These are phyloP conservation scores for Asterophora parasitica DNA, from an alignment of 768 basidiomycete species.

Conservation along the genomic window DNA sequence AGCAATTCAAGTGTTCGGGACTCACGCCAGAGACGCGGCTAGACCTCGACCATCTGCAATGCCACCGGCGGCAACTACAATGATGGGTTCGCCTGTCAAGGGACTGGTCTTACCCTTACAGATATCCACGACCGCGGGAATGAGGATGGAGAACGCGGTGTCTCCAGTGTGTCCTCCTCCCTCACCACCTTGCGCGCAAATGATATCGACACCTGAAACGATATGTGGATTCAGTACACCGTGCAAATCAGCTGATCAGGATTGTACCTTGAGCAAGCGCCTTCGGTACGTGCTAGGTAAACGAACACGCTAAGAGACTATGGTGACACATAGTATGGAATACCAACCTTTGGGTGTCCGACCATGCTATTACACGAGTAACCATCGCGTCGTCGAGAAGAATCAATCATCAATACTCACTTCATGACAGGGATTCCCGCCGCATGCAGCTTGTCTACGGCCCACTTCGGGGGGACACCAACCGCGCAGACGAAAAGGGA, in stretches of 20 bases:
- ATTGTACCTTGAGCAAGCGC: conserved; percentile 65
- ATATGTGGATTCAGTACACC: neutral
- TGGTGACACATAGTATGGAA: neutral
- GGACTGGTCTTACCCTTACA: conserved; percentile 67
- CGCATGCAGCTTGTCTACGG: conserved; percentile 75
- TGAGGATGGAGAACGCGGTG: conserved; percentile 74
- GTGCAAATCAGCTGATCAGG: neutral
- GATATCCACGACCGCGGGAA: conserved; percentile 79
- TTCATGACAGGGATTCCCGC: conserved; percentile 85
- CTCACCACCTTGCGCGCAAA: conserved; percentile 85
- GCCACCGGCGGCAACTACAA: conserved; percentile 82
- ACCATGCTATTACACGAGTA: conserved; percentile 51
- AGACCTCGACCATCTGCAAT: conserved; percentile 81
- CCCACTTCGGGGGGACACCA: conserved; percentile 80
- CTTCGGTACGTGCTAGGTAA: conserved; percentile 59
- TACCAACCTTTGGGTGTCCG: conserved; percentile 72
- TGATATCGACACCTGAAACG: conserved; percentile 72
- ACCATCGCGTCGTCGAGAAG: conserved; percentile 3
- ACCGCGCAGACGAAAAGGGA: conserved; percentile 81
- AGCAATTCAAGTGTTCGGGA: neutral
- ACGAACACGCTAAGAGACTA: conserved; percentile 1
- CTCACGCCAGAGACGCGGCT: conserved; percentile 67
- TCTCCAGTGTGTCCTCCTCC: conserved; percentile 89
- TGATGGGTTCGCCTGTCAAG: conserved; percentile 68
- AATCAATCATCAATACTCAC: conserved; percentile 34